Evolutionary conservation across 345 rosid species (phyloP), one percentile per base, ranked within the genome.

Genomic region (Eutrema yunnanense): DNA sequence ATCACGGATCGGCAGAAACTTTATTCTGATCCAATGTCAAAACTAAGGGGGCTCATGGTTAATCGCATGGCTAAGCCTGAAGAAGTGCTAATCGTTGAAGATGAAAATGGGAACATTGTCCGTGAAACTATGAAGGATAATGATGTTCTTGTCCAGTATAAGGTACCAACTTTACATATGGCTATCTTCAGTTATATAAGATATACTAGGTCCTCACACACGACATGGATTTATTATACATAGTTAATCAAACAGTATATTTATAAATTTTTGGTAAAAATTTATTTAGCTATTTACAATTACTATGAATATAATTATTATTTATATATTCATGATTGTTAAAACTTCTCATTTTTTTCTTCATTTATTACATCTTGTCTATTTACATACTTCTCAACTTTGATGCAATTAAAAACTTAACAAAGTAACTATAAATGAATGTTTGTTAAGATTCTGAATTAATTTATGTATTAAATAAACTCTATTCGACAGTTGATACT

Each of bases 41-140:
- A 87, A 80, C 65, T 92, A 79, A 84, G 98, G 74, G 83, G 86
- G 83, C 90, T 96, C 63, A 92, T 96, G 99, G 84, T 92, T 64
- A 88, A 87, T 60, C 97, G 99, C 26, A 96, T 92, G 98, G 99
- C 99, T 52, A 92, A 96, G 80, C 99, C 99, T 67, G 98, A 96
- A 69, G 99, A 96, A 80, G 98, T 96, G 74, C 65, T 96, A 43
- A 88, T 96, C 67, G 96, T 96, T 82, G 99, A 96, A 83, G 98
- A 96, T 80, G 99, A 96, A 82, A 96, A 96, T 80, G 99, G 99
- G 27, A 96, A 96, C 72, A 92, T 92, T 58, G 99, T 92, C 56
- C 94, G 97, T 61, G 98, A 90, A 86, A 96, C 99, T 53, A 77
- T 96, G 99, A 96, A 96, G 76, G 99, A 96, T 80, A 92, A 92